These are phyloP conservation scores for Fragaria vesca DNA, from an alignment of 306 rosid genomes.

Conservation along the genomic window DNA sequence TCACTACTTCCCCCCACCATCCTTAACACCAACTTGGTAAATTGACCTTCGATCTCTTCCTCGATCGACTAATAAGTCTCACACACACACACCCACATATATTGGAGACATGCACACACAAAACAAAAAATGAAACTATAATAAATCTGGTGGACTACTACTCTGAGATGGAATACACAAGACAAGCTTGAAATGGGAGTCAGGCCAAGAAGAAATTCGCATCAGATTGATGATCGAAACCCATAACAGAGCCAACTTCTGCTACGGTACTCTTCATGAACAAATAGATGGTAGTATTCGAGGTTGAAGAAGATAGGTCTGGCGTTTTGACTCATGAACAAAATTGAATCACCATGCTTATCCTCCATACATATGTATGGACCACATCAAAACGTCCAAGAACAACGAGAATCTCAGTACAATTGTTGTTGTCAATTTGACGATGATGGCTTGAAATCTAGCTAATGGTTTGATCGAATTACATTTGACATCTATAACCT, in stretches of 20 bases:
- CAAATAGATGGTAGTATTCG: background rate
- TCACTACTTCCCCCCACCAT: background rate
- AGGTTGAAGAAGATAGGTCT: background rate
- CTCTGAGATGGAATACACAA: background rate
- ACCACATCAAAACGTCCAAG: background rate
- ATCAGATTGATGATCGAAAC: background rate
- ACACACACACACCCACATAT: background rate
- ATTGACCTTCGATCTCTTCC: background rate
- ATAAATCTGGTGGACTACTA: background rate
- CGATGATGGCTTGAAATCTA: conserved; percentile 7
- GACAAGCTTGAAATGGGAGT: background rate
- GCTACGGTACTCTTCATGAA: background rate
- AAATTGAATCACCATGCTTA: background rate
- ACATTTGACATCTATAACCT: background rate
- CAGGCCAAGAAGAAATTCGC: background rate
- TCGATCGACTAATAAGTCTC: background rate
- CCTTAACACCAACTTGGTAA: conserved; percentile 2
- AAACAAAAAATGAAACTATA: background rate
- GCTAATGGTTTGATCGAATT: background rate
- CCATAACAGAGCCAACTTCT: background rate
- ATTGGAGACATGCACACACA: background rate
- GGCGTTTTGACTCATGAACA: background rate
- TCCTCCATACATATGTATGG: conserved; percentile 2
- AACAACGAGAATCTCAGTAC: background rate
- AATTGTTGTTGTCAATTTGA: conserved; percentile 8